Percentiles rank a stretch among this genome's conserved stretches.
These are phyloP conservation scores for Onygenales sp. DNA, from an alignment of 2,329 filamentous ascomycete species.

Conservation along the genomic window DNA sequence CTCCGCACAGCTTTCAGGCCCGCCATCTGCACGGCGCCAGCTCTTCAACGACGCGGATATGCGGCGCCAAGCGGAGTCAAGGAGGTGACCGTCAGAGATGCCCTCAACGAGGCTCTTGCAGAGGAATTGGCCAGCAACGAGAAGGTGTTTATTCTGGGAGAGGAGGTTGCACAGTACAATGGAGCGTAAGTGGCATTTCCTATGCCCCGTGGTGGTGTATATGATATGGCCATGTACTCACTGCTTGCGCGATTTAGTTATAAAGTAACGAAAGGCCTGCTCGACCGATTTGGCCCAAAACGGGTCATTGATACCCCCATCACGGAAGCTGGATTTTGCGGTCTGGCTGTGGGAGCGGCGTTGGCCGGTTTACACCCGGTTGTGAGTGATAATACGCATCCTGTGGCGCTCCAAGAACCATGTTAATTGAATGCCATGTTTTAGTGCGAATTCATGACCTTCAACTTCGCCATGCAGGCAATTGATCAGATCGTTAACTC, in stretches of 20 bases:
- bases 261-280: conserved; percentile 96
- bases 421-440: neutral
- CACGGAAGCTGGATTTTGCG: conserved; percentile 91
- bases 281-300: conserved; percentile 96
- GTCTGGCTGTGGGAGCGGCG: conserved; percentile 88
- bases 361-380: conserved; percentile 90
- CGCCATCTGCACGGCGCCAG: conserved; percentile 38
- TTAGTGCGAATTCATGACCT: conserved; percentile 99
- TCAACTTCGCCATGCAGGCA: conserved; percentile 99
- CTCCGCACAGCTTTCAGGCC: conserved; percentile 46
- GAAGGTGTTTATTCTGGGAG: conserved; percentile 92
- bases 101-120: conserved; percentile 92
- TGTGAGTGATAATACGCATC: conserved; percentile 44
- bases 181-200: conserved; percentile 54
- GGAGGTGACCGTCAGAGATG: conserved; percentile 94
- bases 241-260: conserved; percentile 45
- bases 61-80: conserved; percentile 57
- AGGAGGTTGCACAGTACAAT: conserved; percentile 99
- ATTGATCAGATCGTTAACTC: conserved; percentile 99
- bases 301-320: conserved; percentile 97
- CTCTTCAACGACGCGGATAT: conserved; percentile 44
- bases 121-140: conserved; percentile 92
- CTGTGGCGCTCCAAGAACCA: neutral
- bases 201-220: neutral
- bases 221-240: neutral